Conservation (phyloP, 2,329 filamentous ascomycete genomes). For the Trichoderma atrobrunneum region DNA sequence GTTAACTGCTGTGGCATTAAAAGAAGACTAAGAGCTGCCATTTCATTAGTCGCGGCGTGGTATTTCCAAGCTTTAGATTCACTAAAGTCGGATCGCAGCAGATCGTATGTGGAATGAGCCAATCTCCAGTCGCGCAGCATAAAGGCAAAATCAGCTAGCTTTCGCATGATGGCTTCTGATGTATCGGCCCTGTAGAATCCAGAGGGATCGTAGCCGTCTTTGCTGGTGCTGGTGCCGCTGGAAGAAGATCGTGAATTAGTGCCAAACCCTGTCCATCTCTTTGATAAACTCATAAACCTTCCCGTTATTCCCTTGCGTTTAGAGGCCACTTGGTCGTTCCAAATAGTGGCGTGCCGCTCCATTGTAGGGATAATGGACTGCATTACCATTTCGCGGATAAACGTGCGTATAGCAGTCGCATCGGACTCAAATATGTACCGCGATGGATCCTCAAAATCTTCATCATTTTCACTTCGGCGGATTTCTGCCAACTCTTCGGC, state of each 20-base stretch:
- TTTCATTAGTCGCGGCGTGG: conserved; percentile 90
- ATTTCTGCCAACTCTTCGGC: conserved; percentile 79
- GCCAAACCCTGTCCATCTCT: conserved; percentile 83
- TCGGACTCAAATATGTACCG: conserved; percentile 91
- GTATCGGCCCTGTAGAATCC: conserved; percentile 83
- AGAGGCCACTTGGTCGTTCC: conserved; percentile 97
- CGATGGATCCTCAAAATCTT: conserved; percentile 66
- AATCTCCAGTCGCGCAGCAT: conserved; percentile 97
- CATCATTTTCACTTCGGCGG: conserved; percentile 62
- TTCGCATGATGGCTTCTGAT: conserved; percentile 87
- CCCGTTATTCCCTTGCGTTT: conserved; percentile 83
- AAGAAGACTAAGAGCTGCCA: conserved; percentile 82
- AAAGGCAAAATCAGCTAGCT: conserved; percentile 90
- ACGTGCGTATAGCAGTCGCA: conserved; percentile 79
- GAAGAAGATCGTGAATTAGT: conserved; percentile 60
- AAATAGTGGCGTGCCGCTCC: conserved; percentile 85
- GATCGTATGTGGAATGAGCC: conserved; percentile 85
- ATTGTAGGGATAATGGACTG: conserved; percentile 94
- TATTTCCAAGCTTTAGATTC: conserved; percentile 98
- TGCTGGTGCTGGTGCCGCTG: conserved; percentile 47
- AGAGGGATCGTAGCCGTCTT: conserved; percentile 72
- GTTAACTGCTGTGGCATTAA: conserved; percentile 70
- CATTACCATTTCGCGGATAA: conserved; percentile 90
- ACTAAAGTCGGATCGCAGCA: conserved; percentile 82
- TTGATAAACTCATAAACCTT: conserved; percentile 90